Evolutionary conservation across 805 yeast species (phyloP), one percentile per base, ranked within the genome.

Genomic region (Kodamaea lidongshanica): DNA sequence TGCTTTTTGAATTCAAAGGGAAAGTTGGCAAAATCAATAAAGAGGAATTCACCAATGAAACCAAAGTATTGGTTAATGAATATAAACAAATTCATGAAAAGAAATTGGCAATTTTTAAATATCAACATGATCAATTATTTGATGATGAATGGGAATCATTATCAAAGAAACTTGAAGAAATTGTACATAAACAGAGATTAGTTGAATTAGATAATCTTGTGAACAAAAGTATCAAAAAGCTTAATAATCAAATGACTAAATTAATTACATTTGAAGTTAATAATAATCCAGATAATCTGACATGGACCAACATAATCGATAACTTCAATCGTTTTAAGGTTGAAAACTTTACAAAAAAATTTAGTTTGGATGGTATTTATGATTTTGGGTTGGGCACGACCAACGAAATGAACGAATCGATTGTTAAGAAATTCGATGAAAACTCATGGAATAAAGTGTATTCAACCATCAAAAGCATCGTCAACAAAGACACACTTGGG

Each of bases 351-450:
- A 28, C 37, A 17, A 28, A 10, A 23, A 39, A 38, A 31, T 42
- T 32, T 21, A 32, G 34, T 3, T 15, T 10, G 0, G 48, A 33
- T 0, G 62, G 48, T 2, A 55, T 47, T 0, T 33, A 27, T 41
- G 87, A 85, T 45, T 83, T 86, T 42, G 73, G 72, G 15, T 55
- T 87, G 6, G 95, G 92, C 0, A 63, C 77, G 2, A 27, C 61
- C 2, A 50, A 42, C 1, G 66, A 54, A 3, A 62, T 61, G 15
- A 77, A 76, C 42, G 36, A 38, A 2, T 43, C 47, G 2, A 65
- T 74, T 1, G 52, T 58, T 6, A 44, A 47, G n/a, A 61, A 59
- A 20, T 58, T 86, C 21, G 60, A 67, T 25, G 63, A 61, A 41
- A 55, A 60, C 19, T 70, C 84, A 3, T 89, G 97, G 96, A 51